phyloP scores from a whole-genome alignment of 208 protist species.

The Acanthamoeba castellanii region DNA sequence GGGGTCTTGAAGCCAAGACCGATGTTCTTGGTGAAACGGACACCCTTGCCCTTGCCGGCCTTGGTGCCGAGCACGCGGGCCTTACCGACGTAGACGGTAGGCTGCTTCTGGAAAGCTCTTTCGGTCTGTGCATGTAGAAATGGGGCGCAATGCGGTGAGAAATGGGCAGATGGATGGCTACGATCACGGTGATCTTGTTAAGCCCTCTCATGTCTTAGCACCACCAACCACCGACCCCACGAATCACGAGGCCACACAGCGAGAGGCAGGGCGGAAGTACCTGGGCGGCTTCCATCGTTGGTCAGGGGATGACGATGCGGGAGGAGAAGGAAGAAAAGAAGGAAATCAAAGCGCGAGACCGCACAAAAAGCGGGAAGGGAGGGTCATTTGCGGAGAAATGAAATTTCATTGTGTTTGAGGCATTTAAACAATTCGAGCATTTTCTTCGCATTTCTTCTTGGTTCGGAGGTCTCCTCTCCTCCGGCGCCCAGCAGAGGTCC shows the following conservation, averaged over 20 bases:
- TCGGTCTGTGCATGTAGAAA: conserved; percentile 85
- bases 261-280: background rate
- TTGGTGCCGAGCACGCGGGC: conserved; percentile 85
- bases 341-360: background rate
- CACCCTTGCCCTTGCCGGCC: conserved; percentile 88
- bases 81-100: conserved; percentile 84
- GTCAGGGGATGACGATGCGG: conserved; percentile 22
- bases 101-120: conserved; percentile 94
- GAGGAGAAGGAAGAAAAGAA: conserved; percentile 48
- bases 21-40: conserved; percentile 96
- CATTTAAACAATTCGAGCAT: background rate
- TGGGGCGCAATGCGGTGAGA: background rate
- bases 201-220: too few relatives aligned
- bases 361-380: conserved; percentile 3
- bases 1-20: conserved; percentile 99
- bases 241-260: background rate
- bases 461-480: background rate
- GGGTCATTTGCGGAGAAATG: background rate
- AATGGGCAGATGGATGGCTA: background rate
- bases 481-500: background rate
- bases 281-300: conserved; percentile 14
- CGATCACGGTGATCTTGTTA: background rate
- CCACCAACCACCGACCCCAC: background rate
- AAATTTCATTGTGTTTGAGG: background rate
- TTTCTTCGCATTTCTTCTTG: background rate